Base-by-base conservation (phyloP, 2,329 filamentous ascomycete species). In the Rutstroemia sp. region DNA sequence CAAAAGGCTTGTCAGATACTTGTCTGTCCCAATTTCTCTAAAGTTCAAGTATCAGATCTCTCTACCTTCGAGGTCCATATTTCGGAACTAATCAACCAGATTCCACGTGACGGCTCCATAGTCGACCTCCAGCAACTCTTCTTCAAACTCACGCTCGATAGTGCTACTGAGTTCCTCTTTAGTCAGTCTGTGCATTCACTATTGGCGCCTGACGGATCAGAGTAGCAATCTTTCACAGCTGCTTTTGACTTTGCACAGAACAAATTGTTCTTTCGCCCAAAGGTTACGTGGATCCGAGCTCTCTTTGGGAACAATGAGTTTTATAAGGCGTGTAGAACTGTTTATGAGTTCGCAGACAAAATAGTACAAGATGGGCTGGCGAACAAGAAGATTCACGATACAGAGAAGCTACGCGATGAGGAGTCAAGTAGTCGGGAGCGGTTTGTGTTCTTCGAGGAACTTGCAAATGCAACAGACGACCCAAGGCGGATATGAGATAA, bases 71-170 rank as follows among this genome's bases (percentile, higher is more conserved):
- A n/a, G n/a, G n/a, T n/a, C n/a, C n/a, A n/a, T n/a, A n/a, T n/a
- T n/a, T n/a, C n/a, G n/a, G n/a, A n/a, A n/a, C n/a, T n/a, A n/a
- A n/a, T n/a, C n/a, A n/a, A n/a, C n/a, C n/a, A n/a, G n/a, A n/a
- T n/a, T n/a, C n/a, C n/a, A n/a, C n/a, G n/a, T n/a, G n/a, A n/a
- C n/a, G n/a, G n/a, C n/a, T n/a, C n/a, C n/a, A n/a, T n/a, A 7
- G 17, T 48, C 6, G 82, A 88, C 60, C 67, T 88, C 5, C 79
- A 85, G 58, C 73, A 73, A 5, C 70, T 86, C 12, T 81, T 88
- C 63, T 82, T 84, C 62, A 75, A 27, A 5, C 51, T 52, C 19
- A 71, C 68, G 7, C 59, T 72, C 4, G 67, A 72, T 56, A 70
- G 65, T 8, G 66, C 57, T n/a, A 61, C 57, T 5, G 60, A 60